Evolutionary conservation across 2,329 filamentous ascomycete species (phyloP).

Genomic region (Fusarium nelsonii): DNA sequence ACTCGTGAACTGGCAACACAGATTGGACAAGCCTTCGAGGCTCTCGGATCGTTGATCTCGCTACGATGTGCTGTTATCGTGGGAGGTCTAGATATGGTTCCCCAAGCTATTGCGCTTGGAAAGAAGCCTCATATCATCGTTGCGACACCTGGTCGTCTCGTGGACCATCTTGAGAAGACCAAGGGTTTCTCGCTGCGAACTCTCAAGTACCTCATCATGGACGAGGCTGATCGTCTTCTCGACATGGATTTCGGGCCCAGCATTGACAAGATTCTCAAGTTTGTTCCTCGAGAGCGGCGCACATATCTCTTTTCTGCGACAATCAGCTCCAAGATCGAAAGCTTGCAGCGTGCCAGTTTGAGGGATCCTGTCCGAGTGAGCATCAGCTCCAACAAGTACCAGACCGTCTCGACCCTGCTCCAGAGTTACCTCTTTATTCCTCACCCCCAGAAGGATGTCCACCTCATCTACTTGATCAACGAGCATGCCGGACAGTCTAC

Average conservation of each 20-base stretch:
- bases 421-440: constrained; percentile 91
- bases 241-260: constrained; percentile 95
- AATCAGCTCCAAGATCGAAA: constrained; percentile 93
- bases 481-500: constrained; percentile 87
- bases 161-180: constrained; percentile 96
- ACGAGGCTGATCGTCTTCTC: constrained; percentile 91
- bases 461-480: constrained; percentile 87
- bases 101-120: constrained; percentile 89
- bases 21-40: constrained; percentile 89
- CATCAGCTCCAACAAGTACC: constrained; percentile 85
- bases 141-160: constrained; percentile 87
- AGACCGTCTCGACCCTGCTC: constrained; percentile 89
- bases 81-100: constrained; percentile 95
- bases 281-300: constrained; percentile 79
- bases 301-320: constrained; percentile 96
- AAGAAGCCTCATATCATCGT: constrained; percentile 96
- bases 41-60: constrained; percentile 87
- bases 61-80: constrained; percentile 88
- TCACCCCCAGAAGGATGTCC: constrained; percentile 88
- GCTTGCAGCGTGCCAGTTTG: constrained; percentile 88
- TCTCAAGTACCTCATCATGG: constrained; percentile 92
- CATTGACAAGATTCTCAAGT: constrained; percentile 92
- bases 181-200: constrained; percentile 90
- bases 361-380: constrained; percentile 86
- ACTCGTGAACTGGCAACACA: constrained; percentile 95